A percentile compares a stretch with the other conserved stretches of the same genome.
phyloP scores from a whole-genome alignment of 805 yeast species.

The Candida pseudoglaebosa region DNA sequence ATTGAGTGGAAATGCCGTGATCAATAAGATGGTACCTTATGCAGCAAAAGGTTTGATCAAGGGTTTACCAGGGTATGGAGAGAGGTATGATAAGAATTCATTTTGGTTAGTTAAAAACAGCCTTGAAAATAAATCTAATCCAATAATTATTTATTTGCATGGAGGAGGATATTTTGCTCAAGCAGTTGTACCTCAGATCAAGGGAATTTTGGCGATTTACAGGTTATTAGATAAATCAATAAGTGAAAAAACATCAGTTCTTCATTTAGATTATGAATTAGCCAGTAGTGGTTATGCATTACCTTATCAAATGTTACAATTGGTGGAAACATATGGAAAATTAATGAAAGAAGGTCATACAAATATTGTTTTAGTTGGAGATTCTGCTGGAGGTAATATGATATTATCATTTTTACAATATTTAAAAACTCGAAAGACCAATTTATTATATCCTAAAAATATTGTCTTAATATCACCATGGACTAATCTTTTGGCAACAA shows the following conservation, averaged over 20 bases:
- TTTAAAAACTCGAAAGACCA: slow-evolving; percentile 13
- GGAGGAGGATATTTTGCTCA: slow-evolving; percentile 38
- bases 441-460: slow-evolving; percentile 22
- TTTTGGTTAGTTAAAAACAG: slow-evolving; percentile 32
- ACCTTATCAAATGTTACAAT: slow-evolving; percentile 30
- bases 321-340: slow-evolving; percentile 20
- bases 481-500: slow-evolving; percentile 27
- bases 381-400: slow-evolving; percentile 40
- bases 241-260: slow-evolving; percentile 17
- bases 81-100: slow-evolving; percentile 22
- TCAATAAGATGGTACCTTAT: slow-evolving; percentile 6
- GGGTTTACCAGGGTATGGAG: slow-evolving; percentile 27
- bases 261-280: slow-evolving; percentile 28
- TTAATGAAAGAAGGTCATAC: slow-evolving; percentile 19
- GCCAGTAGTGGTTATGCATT: slow-evolving; percentile 23
- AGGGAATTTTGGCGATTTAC: slow-evolving; percentile 22
- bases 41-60: slow-evolving; percentile 2
- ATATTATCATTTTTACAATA: slow-evolving; percentile 24
- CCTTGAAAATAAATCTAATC: slow-evolving; percentile 21
- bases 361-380: slow-evolving; percentile 33
- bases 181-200: slow-evolving; percentile 25
- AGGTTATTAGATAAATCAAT: slow-evolving; percentile 19
- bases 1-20: neutral
- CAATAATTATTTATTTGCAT: slow-evolving; percentile 30
- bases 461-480: slow-evolving; percentile 34